Conservation (phyloP, 176 grass and related monocot species). For the Zea mays region DNA sequence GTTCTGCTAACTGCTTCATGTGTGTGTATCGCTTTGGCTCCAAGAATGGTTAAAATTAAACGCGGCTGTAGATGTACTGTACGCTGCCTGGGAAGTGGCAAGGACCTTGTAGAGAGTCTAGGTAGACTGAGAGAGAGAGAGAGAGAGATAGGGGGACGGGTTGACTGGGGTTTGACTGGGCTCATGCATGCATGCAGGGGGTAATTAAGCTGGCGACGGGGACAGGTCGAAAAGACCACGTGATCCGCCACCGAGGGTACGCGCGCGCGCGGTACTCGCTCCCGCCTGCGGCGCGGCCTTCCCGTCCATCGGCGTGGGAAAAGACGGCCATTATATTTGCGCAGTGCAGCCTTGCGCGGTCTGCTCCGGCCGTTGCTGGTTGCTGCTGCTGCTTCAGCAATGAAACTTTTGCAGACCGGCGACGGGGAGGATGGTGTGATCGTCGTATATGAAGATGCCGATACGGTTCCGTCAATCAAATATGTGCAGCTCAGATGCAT, state of each 20-base stretch:
- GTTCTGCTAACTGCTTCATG: not conserved
- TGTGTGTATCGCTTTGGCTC: slow-evolving; percentile 2
- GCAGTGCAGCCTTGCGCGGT: not conserved
- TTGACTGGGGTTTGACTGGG: slow-evolving; percentile 38
- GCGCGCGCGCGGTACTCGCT: not conserved
- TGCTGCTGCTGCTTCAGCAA: slow-evolving; percentile 11
- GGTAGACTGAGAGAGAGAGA: not conserved
- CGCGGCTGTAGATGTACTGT: not conserved
- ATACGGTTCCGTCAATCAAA: slow-evolving; percentile 37
- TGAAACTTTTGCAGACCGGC: slow-evolving; percentile 9
- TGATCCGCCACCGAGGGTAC: slow-evolving; percentile 40
- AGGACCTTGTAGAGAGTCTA: not conserved
- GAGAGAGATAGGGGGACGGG: not conserved
- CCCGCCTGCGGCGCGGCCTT: not conserved
- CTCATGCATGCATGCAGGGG: not conserved
- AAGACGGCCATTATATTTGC: slow-evolving; percentile 17
- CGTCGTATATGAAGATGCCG: slow-evolving; percentile 31
- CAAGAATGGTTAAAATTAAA: not conserved
- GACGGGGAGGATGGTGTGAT: not conserved
- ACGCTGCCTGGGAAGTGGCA: too few relatives aligned
- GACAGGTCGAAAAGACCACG: slow-evolving; percentile 67
- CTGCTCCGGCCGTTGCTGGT: not conserved
- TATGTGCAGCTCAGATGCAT: not conserved
- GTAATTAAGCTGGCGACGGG: slow-evolving; percentile 48
- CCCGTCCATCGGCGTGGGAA: slow-evolving; percentile 5